These are phyloP conservation scores for Lasiodiplodia sp. DNA, from an alignment of 2,329 filamentous ascomycete species.

Conservation along the genomic window DNA sequence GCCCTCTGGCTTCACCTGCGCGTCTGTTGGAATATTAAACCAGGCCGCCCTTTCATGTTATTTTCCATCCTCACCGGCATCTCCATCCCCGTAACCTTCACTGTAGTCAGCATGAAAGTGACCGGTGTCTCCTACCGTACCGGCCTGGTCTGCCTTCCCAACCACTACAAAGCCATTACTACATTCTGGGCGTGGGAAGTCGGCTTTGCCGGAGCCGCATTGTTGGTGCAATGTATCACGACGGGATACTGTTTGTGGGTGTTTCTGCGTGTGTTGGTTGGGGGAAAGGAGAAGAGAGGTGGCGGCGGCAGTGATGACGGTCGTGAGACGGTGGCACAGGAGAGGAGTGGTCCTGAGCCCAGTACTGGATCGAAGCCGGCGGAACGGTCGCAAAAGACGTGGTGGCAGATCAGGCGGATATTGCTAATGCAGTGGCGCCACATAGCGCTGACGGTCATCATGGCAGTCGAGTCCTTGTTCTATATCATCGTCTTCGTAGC, in stretches of 20 bases:
- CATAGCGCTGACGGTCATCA: conserved; percentile 38
- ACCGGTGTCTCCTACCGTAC: conserved; percentile 50
- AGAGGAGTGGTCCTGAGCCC: not conserved
- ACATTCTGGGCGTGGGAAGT: conserved; percentile 50
- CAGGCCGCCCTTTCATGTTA: conserved; percentile 41
- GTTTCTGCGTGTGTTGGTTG: conserved; percentile 40
- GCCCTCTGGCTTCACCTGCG: conserved; percentile 49
- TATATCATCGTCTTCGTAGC: conserved; percentile 43
- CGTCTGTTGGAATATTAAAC: conserved; percentile 47
- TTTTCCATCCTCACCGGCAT: conserved; percentile 42
- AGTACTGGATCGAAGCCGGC: not conserved
- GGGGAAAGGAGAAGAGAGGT: not conserved
- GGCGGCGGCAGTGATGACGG: not conserved
- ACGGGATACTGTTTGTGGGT: conserved; percentile 45
- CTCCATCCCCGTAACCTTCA: conserved; percentile 40
- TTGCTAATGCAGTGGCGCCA: conserved; percentile 42
- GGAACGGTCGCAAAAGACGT: conserved; percentile 32
- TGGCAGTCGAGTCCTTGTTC: conserved; percentile 38
- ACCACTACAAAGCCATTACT: conserved; percentile 43
- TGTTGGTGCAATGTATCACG: conserved; percentile 43
- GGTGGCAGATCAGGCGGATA: conserved; percentile 37
- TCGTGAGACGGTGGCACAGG: not conserved
- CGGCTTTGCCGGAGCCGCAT: conserved; percentile 39
- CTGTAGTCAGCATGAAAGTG: conserved; percentile 41
- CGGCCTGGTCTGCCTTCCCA: conserved; percentile 46